Evolutionary conservation across 768 basidiomycete genomes (phyloP), one percentile per base, ranked within the genome.

Genomic region (Lactifluus hygrophoroides): DNA sequence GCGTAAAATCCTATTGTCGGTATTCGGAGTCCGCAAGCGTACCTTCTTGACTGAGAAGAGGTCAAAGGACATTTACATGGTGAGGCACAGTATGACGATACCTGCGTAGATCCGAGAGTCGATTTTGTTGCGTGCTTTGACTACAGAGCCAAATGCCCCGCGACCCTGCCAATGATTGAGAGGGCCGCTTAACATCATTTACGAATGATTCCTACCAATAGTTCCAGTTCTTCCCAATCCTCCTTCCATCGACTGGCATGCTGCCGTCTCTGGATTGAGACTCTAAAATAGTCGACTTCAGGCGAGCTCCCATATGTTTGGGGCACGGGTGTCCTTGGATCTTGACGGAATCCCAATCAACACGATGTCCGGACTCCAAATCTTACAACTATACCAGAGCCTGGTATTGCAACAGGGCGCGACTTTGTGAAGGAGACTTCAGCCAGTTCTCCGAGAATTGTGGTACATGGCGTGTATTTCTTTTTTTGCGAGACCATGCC

Each of bases 151-250:
- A 69, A 92, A 95, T 0, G 82, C 91, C 0, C 94, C 94, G 67
- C 86, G 86, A 0, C 93, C 93, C 88, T 92, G 61, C 2, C 35
- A 11, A 27, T 42, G 19, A 54, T 14, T 53, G 3, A n/a, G 25
- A 14, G 32, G 43, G 53, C 25, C 23, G 21, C 5, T 13, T 21
- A 55, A 47, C 28, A 57, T 27, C 16, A 17, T 44, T 9, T 34
- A 23, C 21, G 44, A 49, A 19, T 66, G 35, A 49, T 66, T 50
- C 46, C 7, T 66, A 85, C 91, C 66, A 95, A 67, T 32, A 92
- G 75, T 67, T 95, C 94, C 9, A 96, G 73, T 68, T 95, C 93
- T 66, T 94, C 91, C 84, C 90, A 97, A 65, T 97, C 94, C 54
- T 90, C 86, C 66, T 90, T 88, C 83, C 92, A 97, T 58, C 94